Evolutionary conservation across 2,329 filamentous ascomycete genomes (phyloP), one percentile per base, ranked within the genome.

Genomic region (Neodidymelliopsis sp.): DNA sequence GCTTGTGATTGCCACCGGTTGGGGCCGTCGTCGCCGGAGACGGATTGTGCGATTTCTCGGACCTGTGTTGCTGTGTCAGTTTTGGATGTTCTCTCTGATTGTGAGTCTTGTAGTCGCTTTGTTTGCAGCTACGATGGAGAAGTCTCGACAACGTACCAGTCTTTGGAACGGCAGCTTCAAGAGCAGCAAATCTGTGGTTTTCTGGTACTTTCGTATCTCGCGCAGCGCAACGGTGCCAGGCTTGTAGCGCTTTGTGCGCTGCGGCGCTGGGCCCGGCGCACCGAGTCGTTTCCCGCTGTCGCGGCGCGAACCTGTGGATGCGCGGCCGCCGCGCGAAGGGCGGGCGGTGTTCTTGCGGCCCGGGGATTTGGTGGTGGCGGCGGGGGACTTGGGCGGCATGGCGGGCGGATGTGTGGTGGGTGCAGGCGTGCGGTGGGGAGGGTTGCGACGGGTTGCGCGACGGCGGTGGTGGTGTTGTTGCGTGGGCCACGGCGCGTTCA

Each of bases 181-280:
- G 79, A 99, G 91, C 68, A 99, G 81, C 40, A 99, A 87, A 81
- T 97, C 92, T 40, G 93, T 97, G 60, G 88, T 91, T 82, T 96
- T 96, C 82, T 97, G 93, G 84, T 97, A 97, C 74, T 90, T 89
- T 83, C 93, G 89, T 71, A 99, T 99, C 82, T 99, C 94, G 85
- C 91, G 90, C 71, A 97, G 89, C 84, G 93, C 93, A 80, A 96
- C 89, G 74, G 94, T 96, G 84, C 84, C 84, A 63, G 73, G 73
- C 66, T 75, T 79, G 61, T 79, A 80, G 25, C 77, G 67, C 49
- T 67, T 69, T n/a, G 63, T 64, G 27, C 63, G 64, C 19, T 62
- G 47, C 4, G 68, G 69, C 8, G 69, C 60, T n/a, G 70, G 64
- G 11, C 64, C 72, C 51, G 60, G 65, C 27, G 71, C 56, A 39